A percentile compares a stretch with the other conserved stretches of the same genome.
These are phyloP conservation scores for Dovyalis caffra DNA, from an alignment of 345 rosid species.

Conservation along the genomic window DNA sequence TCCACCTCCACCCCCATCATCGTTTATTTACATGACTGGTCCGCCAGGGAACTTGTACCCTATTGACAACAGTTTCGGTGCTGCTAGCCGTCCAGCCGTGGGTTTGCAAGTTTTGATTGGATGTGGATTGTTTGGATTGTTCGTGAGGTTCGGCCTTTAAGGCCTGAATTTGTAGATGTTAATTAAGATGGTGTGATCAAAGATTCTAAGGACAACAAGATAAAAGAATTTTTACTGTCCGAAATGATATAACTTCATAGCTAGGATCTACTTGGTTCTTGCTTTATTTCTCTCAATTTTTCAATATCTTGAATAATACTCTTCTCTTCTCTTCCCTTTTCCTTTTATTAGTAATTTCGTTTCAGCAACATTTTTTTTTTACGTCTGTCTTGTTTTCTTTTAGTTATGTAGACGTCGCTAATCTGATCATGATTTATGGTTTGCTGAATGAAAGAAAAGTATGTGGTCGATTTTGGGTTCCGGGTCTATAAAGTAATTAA, in stretches of 20 bases:
- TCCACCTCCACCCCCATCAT: constrained; percentile 41
- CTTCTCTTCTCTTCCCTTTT: background rate
- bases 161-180: background rate
- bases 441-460: background rate
- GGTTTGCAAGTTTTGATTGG: constrained; percentile 35
- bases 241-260: background rate
- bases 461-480: background rate
- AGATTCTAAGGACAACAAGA: constrained; percentile 1
- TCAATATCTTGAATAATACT: constrained; percentile 5
- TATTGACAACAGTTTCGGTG: constrained; percentile 38
- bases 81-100: constrained; percentile 21
- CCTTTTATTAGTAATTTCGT: background rate
- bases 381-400: background rate
- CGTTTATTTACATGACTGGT: constrained; percentile 47
- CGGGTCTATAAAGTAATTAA: background rate
- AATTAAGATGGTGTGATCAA: background rate
- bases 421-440: background rate
- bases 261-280: constrained; percentile 2
- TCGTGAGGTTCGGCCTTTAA: constrained; percentile 16
- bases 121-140: constrained; percentile 33
- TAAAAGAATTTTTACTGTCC: background rate
- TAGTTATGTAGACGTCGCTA: background rate
- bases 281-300: constrained; percentile 6
- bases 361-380: background rate
- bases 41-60: constrained; percentile 66